A percentile compares a stretch with the other conserved stretches of the same genome.
These are phyloP conservation scores for Cicer chorassanicum DNA, from an alignment of 306 rosid species.

Conservation along the genomic window DNA sequence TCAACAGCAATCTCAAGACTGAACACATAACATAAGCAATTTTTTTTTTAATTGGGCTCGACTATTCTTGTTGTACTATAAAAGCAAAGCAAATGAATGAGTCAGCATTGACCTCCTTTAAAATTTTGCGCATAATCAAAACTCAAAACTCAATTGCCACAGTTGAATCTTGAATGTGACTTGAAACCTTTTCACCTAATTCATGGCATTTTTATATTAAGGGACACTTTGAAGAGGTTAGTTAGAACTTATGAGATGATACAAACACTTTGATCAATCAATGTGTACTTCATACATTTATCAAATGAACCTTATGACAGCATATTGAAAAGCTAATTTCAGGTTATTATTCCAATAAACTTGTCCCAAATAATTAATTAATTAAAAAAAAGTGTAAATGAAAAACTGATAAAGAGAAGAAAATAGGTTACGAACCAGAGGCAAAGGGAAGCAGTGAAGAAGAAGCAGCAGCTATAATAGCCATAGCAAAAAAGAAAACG, in stretches of 20 bases:
- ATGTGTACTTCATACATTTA: not conserved
- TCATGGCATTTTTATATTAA: too few relatives aligned
- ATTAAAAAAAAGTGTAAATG: not conserved
- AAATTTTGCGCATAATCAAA: not conserved
- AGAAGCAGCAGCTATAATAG: slow-evolving; percentile 4
- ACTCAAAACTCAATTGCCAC: too few relatives aligned
- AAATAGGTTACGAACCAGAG: slow-evolving; percentile 3
- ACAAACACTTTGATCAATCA: not conserved
- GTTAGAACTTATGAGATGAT: too few relatives aligned
- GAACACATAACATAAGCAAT: slow-evolving; percentile 23
- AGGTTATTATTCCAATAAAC: not conserved
- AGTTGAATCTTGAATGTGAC: too few relatives aligned
- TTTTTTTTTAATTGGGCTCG: not conserved
- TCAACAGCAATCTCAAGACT: not conserved
- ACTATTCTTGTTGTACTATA: not conserved
- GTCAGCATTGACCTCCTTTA: not conserved
- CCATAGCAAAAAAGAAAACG: not conserved
- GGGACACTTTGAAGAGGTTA: too few relatives aligned
- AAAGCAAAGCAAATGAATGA: slow-evolving; percentile 23
- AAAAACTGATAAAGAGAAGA: not conserved
- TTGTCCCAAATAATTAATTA: not conserved
- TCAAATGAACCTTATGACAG: not conserved
- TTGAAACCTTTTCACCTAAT: too few relatives aligned
- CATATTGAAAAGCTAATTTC: not conserved
- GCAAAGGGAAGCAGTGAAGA: not conserved